Conservation (phyloP, 2,329 filamentous ascomycete species). For the Colletotrichum sublineola region DNA sequence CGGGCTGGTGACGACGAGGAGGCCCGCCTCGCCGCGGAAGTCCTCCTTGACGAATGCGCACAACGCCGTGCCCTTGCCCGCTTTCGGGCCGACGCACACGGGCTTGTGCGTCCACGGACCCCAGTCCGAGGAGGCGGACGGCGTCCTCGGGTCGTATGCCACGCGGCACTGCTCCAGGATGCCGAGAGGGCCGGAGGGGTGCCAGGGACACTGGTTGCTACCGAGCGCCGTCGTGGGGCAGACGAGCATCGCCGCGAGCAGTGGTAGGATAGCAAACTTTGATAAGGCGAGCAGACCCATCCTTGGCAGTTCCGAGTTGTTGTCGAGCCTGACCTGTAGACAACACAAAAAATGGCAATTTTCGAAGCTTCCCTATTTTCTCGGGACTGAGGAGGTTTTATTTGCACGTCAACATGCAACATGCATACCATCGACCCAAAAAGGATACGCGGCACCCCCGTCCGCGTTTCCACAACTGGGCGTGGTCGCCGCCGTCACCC, state of each 20-base stretch:
- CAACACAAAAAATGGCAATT: background rate
- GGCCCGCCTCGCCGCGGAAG: constrained; percentile 33
- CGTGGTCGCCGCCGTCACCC: constrained; percentile 18
- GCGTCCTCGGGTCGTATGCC: background rate
- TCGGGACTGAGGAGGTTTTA: background rate
- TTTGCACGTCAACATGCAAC: background rate
- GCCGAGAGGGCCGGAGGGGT: background rate
- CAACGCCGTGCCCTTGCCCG: background rate
- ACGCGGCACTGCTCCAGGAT: background rate
- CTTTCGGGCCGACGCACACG: constrained; percentile 27
- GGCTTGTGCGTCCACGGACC: constrained; percentile 38
- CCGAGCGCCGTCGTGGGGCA: background rate
- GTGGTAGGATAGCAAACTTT: background rate
- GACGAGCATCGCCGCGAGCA: background rate
- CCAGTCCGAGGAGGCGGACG: background rate
- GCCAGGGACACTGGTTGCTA: background rate
- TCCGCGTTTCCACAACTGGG: constrained; percentile 10
- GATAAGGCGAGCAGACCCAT: background rate
- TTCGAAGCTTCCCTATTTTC: background rate
- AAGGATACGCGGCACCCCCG: background rate
- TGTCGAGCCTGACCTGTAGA: no score
- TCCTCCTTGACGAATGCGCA: constrained; percentile 41
- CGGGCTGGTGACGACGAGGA: constrained; percentile 37
- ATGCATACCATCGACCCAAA: background rate
- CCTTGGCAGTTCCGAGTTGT: background rate